A percentile compares a stretch with the other conserved stretches of the same genome.
These are phyloP conservation scores for Naganishia onofrii DNA, from an alignment of 768 basidiomycete species.

Conservation along the genomic window DNA sequence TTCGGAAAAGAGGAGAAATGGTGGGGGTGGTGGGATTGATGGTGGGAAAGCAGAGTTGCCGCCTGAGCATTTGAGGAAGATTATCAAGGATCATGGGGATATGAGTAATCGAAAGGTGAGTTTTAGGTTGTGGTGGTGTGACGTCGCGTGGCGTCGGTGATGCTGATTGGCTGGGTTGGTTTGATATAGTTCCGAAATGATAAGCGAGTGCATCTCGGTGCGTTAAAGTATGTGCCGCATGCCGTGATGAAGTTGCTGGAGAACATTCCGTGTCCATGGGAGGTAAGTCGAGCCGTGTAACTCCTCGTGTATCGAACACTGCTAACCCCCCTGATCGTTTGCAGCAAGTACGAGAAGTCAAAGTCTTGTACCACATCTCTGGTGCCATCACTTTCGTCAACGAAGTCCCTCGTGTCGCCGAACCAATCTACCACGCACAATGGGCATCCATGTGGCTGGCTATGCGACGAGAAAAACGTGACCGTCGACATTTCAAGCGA, in stretches of 20 bases:
- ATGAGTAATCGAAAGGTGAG: constrained; percentile 88
- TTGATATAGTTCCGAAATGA: constrained; percentile 75
- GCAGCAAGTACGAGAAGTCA: constrained; percentile 91
- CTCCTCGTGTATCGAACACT: background rate
- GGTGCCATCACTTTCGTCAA: constrained; percentile 99
- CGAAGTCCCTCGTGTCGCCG: constrained; percentile 92
- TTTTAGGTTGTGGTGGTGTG: background rate
- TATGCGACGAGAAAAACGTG: constrained; percentile 97
- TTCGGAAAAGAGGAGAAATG: constrained; percentile 51
- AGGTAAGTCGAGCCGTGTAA: constrained; percentile 50
- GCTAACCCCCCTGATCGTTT: constrained; percentile 42
- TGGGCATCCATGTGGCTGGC: constrained; percentile 99
- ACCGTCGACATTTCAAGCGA: constrained; percentile 97
- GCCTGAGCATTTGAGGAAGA: constrained; percentile 97
- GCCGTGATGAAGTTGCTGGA: constrained; percentile 98
- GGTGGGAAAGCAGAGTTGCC: constrained; percentile 70
- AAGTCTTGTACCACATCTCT: constrained; percentile 96
- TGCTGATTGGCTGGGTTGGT: background rate
- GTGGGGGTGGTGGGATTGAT: constrained; percentile 52
- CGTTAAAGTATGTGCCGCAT: constrained; percentile 91
- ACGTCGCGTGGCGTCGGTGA: background rate
- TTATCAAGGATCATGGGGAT: constrained; percentile 98
- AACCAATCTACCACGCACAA: constrained; percentile 96
- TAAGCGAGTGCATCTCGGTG: constrained; percentile 98
- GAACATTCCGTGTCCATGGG: constrained; percentile 97